Evolutionary conservation across 805 yeast species (phyloP).

Genomic region (Yamadazyma olivae): DNA sequence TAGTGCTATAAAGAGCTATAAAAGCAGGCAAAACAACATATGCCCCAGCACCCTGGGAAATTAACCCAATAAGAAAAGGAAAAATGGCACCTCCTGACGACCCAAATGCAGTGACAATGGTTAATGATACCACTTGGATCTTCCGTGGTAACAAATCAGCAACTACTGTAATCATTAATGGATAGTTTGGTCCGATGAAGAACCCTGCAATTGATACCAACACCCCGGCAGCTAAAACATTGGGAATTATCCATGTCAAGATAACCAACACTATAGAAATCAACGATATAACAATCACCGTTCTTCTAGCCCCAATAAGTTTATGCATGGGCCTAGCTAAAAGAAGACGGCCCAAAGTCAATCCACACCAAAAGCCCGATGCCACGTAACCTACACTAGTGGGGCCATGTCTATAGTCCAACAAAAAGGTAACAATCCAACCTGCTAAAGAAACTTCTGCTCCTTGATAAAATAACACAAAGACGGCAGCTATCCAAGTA

Average conservation of each 20-base stretch:
- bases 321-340: slow-evolving; percentile 42
- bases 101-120: slow-evolving; percentile 54
- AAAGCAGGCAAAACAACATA: slow-evolving; percentile 49
- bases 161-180: slow-evolving; percentile 44
- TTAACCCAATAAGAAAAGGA: slow-evolving; percentile 51
- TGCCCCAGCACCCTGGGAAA: slow-evolving; percentile 45
- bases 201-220: slow-evolving; percentile 52
- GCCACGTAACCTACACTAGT: slow-evolving; percentile 58
- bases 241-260: slow-evolving; percentile 49
- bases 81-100: slow-evolving; percentile 57
- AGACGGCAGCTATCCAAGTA: slow-evolving; percentile 50
- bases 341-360: slow-evolving; percentile 59
- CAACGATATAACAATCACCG: slow-evolving; percentile 32
- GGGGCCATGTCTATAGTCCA: slow-evolving; percentile 50
- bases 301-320: slow-evolving; percentile 42
- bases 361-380: slow-evolving; percentile 71
- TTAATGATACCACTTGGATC: slow-evolving; percentile 48
- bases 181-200: slow-evolving; percentile 66
- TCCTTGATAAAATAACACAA: slow-evolving; percentile 63
- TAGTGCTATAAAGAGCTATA: slow-evolving; percentile 31
- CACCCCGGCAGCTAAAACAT: slow-evolving; percentile 43
- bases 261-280: slow-evolving; percentile 36
- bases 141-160: slow-evolving; percentile 46
- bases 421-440: slow-evolving; percentile 67
- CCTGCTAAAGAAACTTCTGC: slow-evolving; percentile 69